phyloP scores from a whole-genome alignment of 176 grass and related monocot genomes.

The Zoysia pacifica region DNA sequence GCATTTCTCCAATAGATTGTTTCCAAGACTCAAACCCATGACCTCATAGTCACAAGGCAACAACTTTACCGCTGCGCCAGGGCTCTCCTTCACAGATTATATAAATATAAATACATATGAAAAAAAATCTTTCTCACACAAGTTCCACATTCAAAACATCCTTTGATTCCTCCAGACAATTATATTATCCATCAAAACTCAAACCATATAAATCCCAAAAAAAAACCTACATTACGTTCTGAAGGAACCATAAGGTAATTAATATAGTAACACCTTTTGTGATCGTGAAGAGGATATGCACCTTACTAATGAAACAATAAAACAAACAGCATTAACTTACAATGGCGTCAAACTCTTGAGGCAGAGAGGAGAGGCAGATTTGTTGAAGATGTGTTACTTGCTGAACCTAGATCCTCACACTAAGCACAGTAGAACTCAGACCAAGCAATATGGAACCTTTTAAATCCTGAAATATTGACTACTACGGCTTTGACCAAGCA shows the following conservation, averaged over 20 bases:
- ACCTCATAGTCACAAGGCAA: no score
- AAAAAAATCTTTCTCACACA: not conserved
- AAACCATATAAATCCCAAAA: not conserved
- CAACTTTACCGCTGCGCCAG: no score
- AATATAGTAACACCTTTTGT: no score
- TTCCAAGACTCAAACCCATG: no score
- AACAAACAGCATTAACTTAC: not conserved
- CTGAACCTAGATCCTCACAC: not conserved
- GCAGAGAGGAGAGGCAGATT: not conserved
- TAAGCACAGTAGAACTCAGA: not conserved
- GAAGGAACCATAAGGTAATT: not conserved
- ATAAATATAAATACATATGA: not conserved
- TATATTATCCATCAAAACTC: not conserved
- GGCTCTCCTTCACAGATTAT: no score
- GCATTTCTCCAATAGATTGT: no score
- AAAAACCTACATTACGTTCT: not conserved
- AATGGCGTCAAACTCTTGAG: not conserved
- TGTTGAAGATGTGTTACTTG: not conserved
- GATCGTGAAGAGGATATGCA: no score
- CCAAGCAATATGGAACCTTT: not conserved
- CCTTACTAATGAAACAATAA: not conserved
- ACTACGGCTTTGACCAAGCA: not conserved
- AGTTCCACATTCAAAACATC: not conserved
- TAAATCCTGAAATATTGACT: not conserved
- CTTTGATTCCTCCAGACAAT: not conserved